Conservation (phyloP, 2,329 filamentous ascomycete genomes). For the Fusarium humuli region DNA sequence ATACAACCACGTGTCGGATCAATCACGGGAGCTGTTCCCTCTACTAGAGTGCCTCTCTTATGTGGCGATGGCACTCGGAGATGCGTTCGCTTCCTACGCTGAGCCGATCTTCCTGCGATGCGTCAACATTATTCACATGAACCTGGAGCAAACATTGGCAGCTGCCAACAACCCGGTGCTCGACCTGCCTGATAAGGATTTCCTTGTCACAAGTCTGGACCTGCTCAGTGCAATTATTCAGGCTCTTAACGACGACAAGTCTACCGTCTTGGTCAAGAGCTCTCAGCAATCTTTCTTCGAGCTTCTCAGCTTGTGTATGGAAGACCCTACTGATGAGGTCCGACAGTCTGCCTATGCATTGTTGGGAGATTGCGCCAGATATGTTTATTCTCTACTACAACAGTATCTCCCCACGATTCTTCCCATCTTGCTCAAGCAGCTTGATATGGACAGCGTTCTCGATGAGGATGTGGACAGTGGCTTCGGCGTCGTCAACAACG, state of each 20-base stretch:
- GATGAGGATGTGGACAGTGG: constrained; percentile 86
- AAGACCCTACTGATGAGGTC: constrained; percentile 90
- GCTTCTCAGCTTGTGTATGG: constrained; percentile 90
- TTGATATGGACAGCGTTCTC: constrained; percentile 81
- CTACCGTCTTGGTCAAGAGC: constrained; percentile 78
- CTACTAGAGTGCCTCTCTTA: constrained; percentile 97
- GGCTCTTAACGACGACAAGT: constrained; percentile 79
- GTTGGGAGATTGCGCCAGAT: constrained; percentile 93
- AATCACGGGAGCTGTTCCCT: constrained; percentile 93
- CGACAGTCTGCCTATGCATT: constrained; percentile 96
- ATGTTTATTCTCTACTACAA: constrained; percentile 85
- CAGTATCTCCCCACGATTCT: constrained; percentile 78
- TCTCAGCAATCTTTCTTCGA: constrained; percentile 90
- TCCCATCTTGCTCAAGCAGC: constrained; percentile 85
- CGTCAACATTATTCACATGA: constrained; percentile 90
- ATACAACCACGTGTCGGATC: constrained; percentile 87
- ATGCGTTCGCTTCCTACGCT: constrained; percentile 86
- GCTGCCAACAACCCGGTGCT: constrained; percentile 74
- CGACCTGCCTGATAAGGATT: constrained; percentile 94
- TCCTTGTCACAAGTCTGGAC: constrained; percentile 93
- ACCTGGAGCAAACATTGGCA: constrained; percentile 82
- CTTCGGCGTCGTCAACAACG: constrained; percentile 97
- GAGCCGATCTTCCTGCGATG: constrained; percentile 88
- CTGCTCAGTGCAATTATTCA: constrained; percentile 94
- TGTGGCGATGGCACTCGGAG: constrained; percentile 85